Conservation (phyloP, 306 rosid genomes). For the Notholithocarpus densiflorus region DNA sequence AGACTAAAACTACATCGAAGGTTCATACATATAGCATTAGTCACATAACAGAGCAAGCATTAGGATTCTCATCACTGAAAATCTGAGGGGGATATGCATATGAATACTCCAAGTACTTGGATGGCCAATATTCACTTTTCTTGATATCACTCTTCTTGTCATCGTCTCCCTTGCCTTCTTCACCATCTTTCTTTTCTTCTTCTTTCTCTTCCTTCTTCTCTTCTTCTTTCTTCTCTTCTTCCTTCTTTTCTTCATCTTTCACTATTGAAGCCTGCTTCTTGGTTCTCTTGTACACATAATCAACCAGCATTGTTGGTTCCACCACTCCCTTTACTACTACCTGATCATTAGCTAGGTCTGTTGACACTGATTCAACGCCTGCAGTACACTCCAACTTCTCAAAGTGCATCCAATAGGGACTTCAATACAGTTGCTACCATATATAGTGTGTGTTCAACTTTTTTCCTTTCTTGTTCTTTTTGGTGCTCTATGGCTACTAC, state of each 20-base stretch:
- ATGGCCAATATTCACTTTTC: slow-evolving; percentile 61
- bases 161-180: slow-evolving; percentile 45
- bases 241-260: slow-evolving; percentile 53
- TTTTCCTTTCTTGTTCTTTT: too few relatives aligned
- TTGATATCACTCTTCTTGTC: slow-evolving; percentile 49
- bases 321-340: slow-evolving; percentile 74
- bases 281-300: slow-evolving; percentile 63
- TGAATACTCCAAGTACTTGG: slow-evolving; percentile 47
- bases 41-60: slow-evolving; percentile 84
- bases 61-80: slow-evolving; percentile 94
- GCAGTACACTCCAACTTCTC: slow-evolving; percentile 15
- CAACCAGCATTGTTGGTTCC: slow-evolving; percentile 62
- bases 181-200: slow-evolving; percentile 35
- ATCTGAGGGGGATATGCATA: slow-evolving; percentile 44
- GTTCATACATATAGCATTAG: neutral
- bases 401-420: neutral
- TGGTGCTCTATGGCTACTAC: too few relatives aligned
- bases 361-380: slow-evolving; percentile 95
- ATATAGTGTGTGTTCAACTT: too few relatives aligned
- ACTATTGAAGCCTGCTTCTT: slow-evolving; percentile 68
- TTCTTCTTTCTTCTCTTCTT: slow-evolving; percentile 38
- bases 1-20: neutral
- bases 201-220: slow-evolving; percentile 31
- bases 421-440: neutral
- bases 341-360: slow-evolving; percentile 56